phyloP scores from a whole-genome alignment of 164 flowering plant genomes.

The Tetrastigma voinierianum region DNA sequence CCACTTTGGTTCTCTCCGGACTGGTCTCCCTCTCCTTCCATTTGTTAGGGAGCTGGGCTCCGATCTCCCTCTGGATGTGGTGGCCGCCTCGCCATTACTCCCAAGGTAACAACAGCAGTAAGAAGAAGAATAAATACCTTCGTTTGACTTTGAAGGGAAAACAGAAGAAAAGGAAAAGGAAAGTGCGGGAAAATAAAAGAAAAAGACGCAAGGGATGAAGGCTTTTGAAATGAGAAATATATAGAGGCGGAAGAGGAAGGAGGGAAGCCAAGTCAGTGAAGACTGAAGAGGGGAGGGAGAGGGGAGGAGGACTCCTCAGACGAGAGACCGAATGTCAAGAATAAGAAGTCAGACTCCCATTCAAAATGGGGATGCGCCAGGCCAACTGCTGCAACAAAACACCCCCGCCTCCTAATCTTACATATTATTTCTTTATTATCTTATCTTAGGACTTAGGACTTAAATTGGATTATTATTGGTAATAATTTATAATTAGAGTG shows the following conservation, averaged over 20 bases:
- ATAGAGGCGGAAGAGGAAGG: not conserved
- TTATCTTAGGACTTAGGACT: too few species aligned
- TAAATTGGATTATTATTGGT: too few species aligned
- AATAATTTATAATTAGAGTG: too few species aligned
- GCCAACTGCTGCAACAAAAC: conserved; percentile 27
- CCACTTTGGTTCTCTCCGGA: conserved; percentile 35
- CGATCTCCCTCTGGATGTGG: not conserved
- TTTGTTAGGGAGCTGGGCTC: conserved; percentile 20
- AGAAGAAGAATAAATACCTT: not conserved
- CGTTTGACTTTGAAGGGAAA: not conserved
- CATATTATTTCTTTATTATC: too few species aligned
- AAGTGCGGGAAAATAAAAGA: not conserved
- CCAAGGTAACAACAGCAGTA: not conserved
- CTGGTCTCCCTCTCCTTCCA: conserved; percentile 28
- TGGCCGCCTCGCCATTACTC: conserved; percentile 21
- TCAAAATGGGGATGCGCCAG: conserved; percentile 30
- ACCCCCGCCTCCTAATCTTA: too few species aligned
- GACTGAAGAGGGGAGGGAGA: not conserved
- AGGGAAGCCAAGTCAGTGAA: not conserved
- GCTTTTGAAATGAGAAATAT: too few species aligned
- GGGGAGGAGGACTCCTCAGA: conserved; percentile 1
- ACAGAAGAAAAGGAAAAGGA: not conserved
- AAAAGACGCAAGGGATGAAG: too few species aligned
- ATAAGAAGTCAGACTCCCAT: too few species aligned
- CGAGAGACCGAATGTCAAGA: too few species aligned